phyloP scores from a whole-genome alignment of 1,139 yeast genomes.

The Citeromyces siamensis region DNA sequence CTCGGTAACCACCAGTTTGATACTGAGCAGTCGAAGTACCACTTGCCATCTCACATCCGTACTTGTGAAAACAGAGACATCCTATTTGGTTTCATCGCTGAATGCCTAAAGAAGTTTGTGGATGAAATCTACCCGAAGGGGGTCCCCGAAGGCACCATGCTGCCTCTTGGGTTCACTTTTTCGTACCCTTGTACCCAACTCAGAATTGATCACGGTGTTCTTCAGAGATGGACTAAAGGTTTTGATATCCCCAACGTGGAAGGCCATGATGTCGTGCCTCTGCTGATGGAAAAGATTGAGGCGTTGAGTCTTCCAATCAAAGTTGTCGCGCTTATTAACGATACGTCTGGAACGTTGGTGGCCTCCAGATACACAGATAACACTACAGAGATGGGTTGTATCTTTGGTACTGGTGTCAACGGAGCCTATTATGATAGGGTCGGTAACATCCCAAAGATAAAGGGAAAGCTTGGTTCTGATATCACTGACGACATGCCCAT shows the following conservation, averaged over 20 bases:
- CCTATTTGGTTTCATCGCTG: constrained; percentile 83
- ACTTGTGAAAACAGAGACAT: constrained; percentile 62
- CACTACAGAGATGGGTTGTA: constrained; percentile 88
- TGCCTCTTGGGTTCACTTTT: constrained; percentile 93
- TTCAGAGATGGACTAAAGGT: constrained; percentile 99
- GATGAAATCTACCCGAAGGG: constrained; percentile 61
- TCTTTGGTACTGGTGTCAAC: constrained; percentile 97
- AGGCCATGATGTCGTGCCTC: constrained; percentile 89
- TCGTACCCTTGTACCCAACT: constrained; percentile 88
- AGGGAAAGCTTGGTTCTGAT: constrained; percentile 58
- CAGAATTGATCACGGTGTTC: constrained; percentile 73
- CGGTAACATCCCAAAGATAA: constrained; percentile 70
- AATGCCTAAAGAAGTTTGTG: constrained; percentile 53
- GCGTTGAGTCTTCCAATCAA: constrained; percentile 63
- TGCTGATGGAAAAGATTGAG: constrained; percentile 71
- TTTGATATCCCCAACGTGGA: constrained; percentile 92
- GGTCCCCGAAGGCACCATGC: constrained; percentile 23
- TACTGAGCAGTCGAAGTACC: constrained; percentile 74
- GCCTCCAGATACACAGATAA: constrained; percentile 94
- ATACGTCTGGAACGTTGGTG: constrained; percentile 94
- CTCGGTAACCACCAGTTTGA: constrained; percentile 74
- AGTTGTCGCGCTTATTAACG: constrained; percentile 91
- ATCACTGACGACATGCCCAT: constrained; percentile 56
- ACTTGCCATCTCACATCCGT: constrained; percentile 68
- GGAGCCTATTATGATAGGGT: constrained; percentile 91